These are phyloP conservation scores for Pleurotus giganteus DNA, from an alignment of 768 basidiomycete species.

Conservation along the genomic window DNA sequence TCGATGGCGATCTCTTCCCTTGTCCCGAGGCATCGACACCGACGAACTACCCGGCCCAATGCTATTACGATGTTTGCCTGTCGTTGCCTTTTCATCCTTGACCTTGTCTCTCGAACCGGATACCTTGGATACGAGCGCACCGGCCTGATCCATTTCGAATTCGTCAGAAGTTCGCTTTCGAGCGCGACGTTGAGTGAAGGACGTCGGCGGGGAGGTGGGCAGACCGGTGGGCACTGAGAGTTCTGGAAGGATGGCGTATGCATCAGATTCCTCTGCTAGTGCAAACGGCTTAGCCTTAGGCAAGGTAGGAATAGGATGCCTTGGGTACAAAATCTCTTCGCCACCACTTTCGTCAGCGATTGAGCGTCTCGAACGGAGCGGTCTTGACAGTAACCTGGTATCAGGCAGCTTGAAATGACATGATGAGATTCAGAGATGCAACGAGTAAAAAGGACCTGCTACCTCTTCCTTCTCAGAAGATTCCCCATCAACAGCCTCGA, in stretches of 20 bases:
- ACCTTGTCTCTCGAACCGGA: slow-evolving; percentile 39
- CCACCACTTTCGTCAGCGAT: slow-evolving; percentile 84
- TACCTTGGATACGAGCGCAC: slow-evolving; percentile 55
- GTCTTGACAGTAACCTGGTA: slow-evolving; percentile 41
- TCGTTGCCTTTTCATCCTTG: slow-evolving; percentile 49
- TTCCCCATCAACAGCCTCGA: slow-evolving; percentile 83
- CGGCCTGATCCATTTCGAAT: slow-evolving; percentile 75
- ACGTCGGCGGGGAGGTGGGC: slow-evolving; percentile 57
- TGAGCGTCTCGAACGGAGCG: slow-evolving; percentile 61
- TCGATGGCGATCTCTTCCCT: slow-evolving; percentile 52
- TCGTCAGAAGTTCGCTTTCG: slow-evolving; percentile 81
- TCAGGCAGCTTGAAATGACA: slow-evolving; percentile 36
- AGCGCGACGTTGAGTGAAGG: slow-evolving; percentile 59
- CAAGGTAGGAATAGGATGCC: slow-evolving; percentile 41
- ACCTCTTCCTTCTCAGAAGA: slow-evolving; percentile 70
- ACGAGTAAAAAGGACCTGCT: slow-evolving; percentile 19
- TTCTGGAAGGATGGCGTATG: slow-evolving; percentile 23
- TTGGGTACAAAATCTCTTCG: slow-evolving; percentile 87
- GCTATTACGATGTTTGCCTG: slow-evolving; percentile 68
- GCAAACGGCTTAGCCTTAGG: slow-evolving; percentile 28
- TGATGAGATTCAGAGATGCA: slow-evolving; percentile 11
- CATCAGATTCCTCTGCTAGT: slow-evolving; percentile 20
- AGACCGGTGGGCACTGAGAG: slow-evolving; percentile 30
- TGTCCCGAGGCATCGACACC: slow-evolving; percentile 37
- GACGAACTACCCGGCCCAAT: slow-evolving; percentile 54